Conservation (phyloP, 495 filamentous ascomycete genomes). For the Saxispiralis lemnorum region DNA sequence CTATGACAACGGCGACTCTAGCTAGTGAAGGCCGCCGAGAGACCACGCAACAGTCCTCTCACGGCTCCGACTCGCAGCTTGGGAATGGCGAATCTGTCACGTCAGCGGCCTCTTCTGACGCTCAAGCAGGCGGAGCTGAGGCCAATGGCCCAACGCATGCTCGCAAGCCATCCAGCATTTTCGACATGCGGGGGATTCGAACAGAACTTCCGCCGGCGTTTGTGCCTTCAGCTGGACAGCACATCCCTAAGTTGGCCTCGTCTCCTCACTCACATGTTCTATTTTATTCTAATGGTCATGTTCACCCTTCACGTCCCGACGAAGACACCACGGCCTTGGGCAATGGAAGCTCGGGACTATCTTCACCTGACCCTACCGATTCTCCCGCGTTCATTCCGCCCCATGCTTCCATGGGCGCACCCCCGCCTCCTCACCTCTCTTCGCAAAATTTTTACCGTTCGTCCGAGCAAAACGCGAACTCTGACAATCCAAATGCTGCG, state of each 20-base stretch:
- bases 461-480: slow-evolving; percentile 12
- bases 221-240: slow-evolving; percentile 14
- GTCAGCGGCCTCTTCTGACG: neutral
- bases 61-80: neutral
- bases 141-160: neutral
- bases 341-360: slow-evolving; percentile 17
- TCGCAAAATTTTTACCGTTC: slow-evolving; percentile 19
- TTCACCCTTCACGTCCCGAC: too few species aligned
- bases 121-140: neutral
- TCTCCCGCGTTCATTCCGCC: slow-evolving; percentile 9
- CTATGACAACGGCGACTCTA: too few species aligned
- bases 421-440: slow-evolving; percentile 9
- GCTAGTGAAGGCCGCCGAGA: neutral
- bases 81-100: neutral
- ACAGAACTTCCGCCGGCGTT: slow-evolving; percentile 19
- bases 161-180: neutral
- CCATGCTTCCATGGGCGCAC: slow-evolving; percentile 3
- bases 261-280: slow-evolving; percentile 3
- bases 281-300: neutral
- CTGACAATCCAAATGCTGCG: neutral
- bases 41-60: neutral
- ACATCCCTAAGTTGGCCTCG: slow-evolving; percentile 11
- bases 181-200: slow-evolving; percentile 8
- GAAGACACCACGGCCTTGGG: neutral
- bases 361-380: slow-evolving; percentile 19